These are phyloP conservation scores for Aspergillus thermomutatus DNA, from an alignment of 2,329 filamentous ascomycete species.

Conservation along the genomic window DNA sequence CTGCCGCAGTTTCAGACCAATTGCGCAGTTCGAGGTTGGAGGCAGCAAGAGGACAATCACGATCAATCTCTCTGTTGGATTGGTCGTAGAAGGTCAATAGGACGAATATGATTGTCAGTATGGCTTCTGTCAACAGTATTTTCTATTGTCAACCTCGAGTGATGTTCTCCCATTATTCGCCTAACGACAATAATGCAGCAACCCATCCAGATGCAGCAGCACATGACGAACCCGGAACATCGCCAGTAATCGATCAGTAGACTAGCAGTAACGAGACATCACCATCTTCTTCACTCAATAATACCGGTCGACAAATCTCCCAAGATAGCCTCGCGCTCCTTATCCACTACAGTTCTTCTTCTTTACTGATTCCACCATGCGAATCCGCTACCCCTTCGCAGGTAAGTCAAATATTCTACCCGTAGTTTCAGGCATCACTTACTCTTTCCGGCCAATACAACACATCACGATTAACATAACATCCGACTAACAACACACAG, in stretches of 20 bases:
- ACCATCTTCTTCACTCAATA: neutral
- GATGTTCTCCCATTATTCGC: neutral
- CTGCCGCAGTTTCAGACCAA: conserved; percentile 31
- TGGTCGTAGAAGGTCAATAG: neutral
- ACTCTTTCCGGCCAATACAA: neutral
- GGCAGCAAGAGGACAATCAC: neutral
- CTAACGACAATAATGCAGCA: neutral
- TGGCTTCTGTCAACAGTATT: neutral
- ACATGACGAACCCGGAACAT: conserved; percentile 26
- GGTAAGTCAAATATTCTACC: conserved; percentile 53
- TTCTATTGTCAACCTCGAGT: neutral
- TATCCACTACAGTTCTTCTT: neutral
- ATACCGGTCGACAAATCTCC: neutral
- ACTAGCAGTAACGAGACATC: neutral
- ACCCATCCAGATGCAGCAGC: conserved; percentile 15
- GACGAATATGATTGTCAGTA: neutral
- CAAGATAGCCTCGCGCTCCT: neutral
- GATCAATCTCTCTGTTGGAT: neutral
- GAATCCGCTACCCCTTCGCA: conserved; percentile 84
- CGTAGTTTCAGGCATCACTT: neutral
- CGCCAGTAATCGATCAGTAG: neutral
- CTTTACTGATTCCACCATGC: conserved; percentile 53
- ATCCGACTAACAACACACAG: conserved; percentile 46
- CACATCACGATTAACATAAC: too few species aligned
- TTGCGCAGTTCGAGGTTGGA: conserved; percentile 24